Conservation (phyloP, 1,284 basidiomycete species). For the Xerocomus amazonicus region DNA sequence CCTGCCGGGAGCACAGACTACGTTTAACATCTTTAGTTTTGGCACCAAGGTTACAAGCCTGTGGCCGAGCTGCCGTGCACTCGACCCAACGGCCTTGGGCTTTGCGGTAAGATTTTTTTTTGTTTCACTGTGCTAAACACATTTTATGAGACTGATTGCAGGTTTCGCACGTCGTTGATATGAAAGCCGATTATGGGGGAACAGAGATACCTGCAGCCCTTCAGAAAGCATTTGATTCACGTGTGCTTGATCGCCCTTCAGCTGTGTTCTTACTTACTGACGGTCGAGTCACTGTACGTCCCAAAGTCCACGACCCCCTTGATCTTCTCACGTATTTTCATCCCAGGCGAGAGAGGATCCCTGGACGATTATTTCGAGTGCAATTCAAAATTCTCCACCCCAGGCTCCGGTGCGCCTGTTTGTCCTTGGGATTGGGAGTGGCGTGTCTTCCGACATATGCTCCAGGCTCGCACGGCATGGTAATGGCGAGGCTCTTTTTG, state of each 20-base stretch:
- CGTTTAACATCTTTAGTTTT: constrained; percentile 53
- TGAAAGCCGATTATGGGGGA: constrained; percentile 44
- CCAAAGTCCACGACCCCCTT: background rate
- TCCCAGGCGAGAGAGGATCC: constrained; percentile 28
- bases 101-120: constrained; percentile 38
- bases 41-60: constrained; percentile 31
- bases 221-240: constrained; percentile 17
- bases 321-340: background rate
- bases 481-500: constrained; percentile 46
- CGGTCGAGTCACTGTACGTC: constrained; percentile 37
- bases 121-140: too few relatives aligned
- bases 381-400: constrained; percentile 24
- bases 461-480: constrained; percentile 49
- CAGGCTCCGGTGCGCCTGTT: constrained; percentile 45
- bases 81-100: constrained; percentile 32
- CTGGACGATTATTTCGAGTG: constrained; percentile 27
- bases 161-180: constrained; percentile 35
- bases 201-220: constrained; percentile 47
- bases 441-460: constrained; percentile 48
- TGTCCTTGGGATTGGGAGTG: constrained; percentile 51
- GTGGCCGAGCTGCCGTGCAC: constrained; percentile 38
- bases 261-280: constrained; percentile 54
- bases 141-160: constrained; percentile 14
- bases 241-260: constrained; percentile 35
- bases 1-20: constrained; percentile 32